Evolutionary conservation across 257 asterid genomes (phyloP), one percentile per base, ranked within the genome.

Genomic region (Solanum ossicruentum): DNA sequence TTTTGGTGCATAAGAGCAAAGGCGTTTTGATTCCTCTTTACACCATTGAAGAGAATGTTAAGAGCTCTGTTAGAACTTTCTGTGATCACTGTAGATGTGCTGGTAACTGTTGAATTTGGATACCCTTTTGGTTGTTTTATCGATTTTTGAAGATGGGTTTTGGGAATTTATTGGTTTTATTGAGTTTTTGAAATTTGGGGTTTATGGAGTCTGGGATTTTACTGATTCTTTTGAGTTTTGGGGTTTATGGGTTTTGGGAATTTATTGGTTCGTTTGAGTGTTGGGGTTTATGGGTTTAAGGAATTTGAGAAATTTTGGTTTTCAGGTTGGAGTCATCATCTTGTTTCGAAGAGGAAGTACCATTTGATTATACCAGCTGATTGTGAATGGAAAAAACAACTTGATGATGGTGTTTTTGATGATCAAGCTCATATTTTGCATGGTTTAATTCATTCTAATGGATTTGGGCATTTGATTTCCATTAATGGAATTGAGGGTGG

Each of bases 401-500:
- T 93, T 57, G 86, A 84, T 41, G 92, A 91, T 57, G 90, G 90
- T 80, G 91, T 87, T 66, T 86, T 92, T 67, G 95, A 97, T 86
- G 75, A 88, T 51, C 92, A 92, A 61, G 89, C 93, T 3, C 97
- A 97, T 82, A 89, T 97, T 77, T 85, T 97, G 88, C 98, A 93
- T 61, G 99, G 98, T 66, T 86, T 95, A 90, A 93, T 93, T 78
- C 99, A 97, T 73, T 91, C 97, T 89, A 94, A 97, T 75, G 99
- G 99, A 6, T 93, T 86, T 47, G 99, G 98, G 0, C 98, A 95
- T 88, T 86, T 95, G 91, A 87, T 94, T n/a, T 89, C 93, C 83
- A 85, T 94, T 71, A 95, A 95, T 86, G 99, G 99, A 54, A 88
- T 95, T 54, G 97, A 94, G 87, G 96, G 99, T 10, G 98, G 98